Conservation (phyloP, 176 grass and related monocot species). For the Avena insularis region DNA sequence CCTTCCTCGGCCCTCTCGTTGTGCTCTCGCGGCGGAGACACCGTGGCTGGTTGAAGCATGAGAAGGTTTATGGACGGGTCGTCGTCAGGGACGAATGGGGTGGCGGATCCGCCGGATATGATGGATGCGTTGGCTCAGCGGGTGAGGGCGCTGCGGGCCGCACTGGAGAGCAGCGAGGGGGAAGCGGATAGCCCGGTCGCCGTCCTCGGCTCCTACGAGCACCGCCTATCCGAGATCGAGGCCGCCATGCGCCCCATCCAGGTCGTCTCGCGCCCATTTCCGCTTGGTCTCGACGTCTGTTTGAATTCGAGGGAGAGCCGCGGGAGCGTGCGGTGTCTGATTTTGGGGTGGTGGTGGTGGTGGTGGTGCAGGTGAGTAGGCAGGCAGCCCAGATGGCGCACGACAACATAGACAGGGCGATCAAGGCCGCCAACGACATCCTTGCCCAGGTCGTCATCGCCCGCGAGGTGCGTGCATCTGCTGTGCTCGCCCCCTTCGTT, state of each 20-base stretch:
- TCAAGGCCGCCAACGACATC: slow-evolving; percentile 64
- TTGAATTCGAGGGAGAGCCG: not conserved
- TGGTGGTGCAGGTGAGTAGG: slow-evolving; percentile 59
- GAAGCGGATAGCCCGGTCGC: slow-evolving; percentile 58
- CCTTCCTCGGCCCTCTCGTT: not conserved
- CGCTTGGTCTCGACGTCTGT: not conserved
- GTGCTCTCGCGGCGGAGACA: not conserved
- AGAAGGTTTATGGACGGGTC: not conserved
- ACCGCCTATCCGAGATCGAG: slow-evolving; percentile 73
- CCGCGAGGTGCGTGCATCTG: slow-evolving; percentile 48
- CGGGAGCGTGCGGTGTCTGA: not conserved
- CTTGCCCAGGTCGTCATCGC: slow-evolving; percentile 59
- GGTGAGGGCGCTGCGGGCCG: slow-evolving; percentile 56
- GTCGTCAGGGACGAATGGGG: slow-evolving; percentile 29
- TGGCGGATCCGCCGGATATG: slow-evolving; percentile 31
- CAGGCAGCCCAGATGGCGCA: slow-evolving; percentile 65
- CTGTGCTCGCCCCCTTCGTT: not conserved
- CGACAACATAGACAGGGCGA: slow-evolving; percentile 75
- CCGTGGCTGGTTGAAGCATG: not conserved
- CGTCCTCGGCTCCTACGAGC: slow-evolving; percentile 69
- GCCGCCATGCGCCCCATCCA: slow-evolving; percentile 71
- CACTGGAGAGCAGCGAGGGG: slow-evolving; percentile 59
- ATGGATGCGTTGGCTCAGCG: slow-evolving; percentile 48
- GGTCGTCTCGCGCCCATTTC: slow-evolving; percentile 33
- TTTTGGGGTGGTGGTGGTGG: not conserved